Base-by-base conservation (phyloP, 108 stramenopile species). In the Stephanodiscus triporus region DNA sequence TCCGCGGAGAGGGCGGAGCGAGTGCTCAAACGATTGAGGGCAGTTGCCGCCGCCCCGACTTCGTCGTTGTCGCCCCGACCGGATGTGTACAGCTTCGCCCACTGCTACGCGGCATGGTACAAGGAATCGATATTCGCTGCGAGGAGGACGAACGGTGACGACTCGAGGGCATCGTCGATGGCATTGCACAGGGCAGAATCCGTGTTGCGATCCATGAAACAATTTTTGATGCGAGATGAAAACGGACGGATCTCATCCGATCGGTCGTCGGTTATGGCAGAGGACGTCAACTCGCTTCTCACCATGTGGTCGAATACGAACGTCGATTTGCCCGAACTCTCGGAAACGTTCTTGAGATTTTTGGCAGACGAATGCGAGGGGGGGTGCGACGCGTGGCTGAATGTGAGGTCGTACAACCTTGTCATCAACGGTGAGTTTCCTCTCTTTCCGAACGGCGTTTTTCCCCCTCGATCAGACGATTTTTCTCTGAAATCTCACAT, bases 21-120 rank as follows among this genome's bases (percentile, higher is more conserved):
- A 9, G 16, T 69, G 43, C 32, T 75, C n/a, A 75, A 60, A 45
- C 17, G 68, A 69, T 60, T 75, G 51, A 69, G 26, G n/a, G 37
- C n/a, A n/a, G n/a, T n/a, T n/a, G n/a, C n/a, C n/a, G n/a, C n/a
- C n/a, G n/a, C n/a, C n/a, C n/a, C n/a, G 23, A 42, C 40, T 17
- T 24, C 59, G 10, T 13, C 58, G 20, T 53, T 32, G 6, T 34
- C 48, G 14, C 54, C 24, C 11, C 48, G 47, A 27, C 72, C 72
- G 54, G 72, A 72, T 38, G 26, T 72, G 0, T 63, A 63, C 36
- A 72, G 72, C 29, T 72, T 63, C 63, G 72, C 72, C 2, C 43
- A 63, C 40, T 72, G 72, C 53, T 72, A 72, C 38, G 61, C 72
- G 36, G 72, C 72, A 22, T 72, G 72, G 72, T 72, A 72, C 38